Evolutionary conservation across 176 grass and related monocot species (phyloP), one percentile per base, ranked within the genome.

Genomic region (Tillandsia fasciculata): DNA sequence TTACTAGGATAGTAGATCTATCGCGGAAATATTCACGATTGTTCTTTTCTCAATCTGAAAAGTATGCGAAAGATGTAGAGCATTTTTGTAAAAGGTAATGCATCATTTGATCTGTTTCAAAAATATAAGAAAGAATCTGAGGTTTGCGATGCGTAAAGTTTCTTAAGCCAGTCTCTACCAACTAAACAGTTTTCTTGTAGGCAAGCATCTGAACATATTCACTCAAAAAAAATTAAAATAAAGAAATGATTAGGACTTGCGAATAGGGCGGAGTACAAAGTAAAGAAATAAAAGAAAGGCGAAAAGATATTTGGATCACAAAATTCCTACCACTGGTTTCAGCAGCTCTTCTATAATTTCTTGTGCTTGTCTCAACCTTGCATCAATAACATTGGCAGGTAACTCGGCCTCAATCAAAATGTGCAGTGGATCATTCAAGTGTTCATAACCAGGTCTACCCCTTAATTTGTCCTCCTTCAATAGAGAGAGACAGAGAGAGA

Each of bases 371-470:
- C 84, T 64, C 72, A 99, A 80, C 73, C 87, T 92, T 53, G 80
- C 48, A 71, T 99, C 87, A 49, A 99, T 87, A 26, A 88, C 79
- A 88, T 88, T 90, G 59, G 82, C 84, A 79, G 89, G 94, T 67
- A 99, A 82, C 77, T 99, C 89, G 2, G 94, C 94, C 85, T 99
- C 94, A 33, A 99, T 87, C 77, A 99, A 81, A 72, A 99, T 99
- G 79, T 93, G 89, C 63, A 99, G 74, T 20, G 94, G 94, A 47
- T 99, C 94, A 69, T 89, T 80, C 70, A 99, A 86, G 76, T 99
- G 94, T 76, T 99, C 87, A 26, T 93, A 99, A 23, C 89, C 89
- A 64, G 87, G 80, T 70, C 89, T 92, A 49, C 94, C 94, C 82
- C 82, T 92, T 42, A 99, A 69, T 79, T 93, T 88, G 53, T 99